These are phyloP conservation scores for Skeletonema potamos DNA, from an alignment of 108 stramenopile genomes.

Conservation along the genomic window DNA sequence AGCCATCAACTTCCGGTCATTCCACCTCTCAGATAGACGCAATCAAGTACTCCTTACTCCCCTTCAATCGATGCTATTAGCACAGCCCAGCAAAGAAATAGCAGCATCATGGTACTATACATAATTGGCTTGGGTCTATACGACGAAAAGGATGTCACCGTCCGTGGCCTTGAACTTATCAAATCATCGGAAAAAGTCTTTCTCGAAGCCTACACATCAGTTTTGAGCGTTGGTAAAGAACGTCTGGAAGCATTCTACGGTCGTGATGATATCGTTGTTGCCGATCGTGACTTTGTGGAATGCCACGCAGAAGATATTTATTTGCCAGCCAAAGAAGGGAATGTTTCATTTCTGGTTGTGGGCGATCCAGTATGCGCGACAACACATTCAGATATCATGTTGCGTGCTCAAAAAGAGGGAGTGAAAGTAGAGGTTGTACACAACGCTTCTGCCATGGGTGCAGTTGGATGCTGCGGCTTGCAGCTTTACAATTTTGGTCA, in stretches of 20 bases:
- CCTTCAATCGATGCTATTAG: too few species aligned
- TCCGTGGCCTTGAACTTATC: conserved; percentile 96
- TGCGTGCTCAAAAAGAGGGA: conserved; percentile 79
- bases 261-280: conserved; percentile 77
- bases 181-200: conserved; percentile 81
- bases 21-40: too few species aligned
- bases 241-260: conserved; percentile 91
- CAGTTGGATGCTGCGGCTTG: conserved; percentile 95
- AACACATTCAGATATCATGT: conserved; percentile 95
- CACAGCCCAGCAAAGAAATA: background rate
- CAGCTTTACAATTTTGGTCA: conserved; percentile 99
- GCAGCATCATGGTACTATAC: conserved; percentile 88
- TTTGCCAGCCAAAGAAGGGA: conserved; percentile 68
- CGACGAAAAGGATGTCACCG: conserved; percentile 98
- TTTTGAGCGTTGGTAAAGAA: conserved; percentile 87
- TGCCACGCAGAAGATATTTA: conserved; percentile 93
- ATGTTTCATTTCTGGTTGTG: conserved; percentile 96
- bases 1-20: too few species aligned
- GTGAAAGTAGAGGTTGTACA: conserved; percentile 93
- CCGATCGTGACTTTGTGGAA: conserved; percentile 95
- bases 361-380: conserved; percentile 99
- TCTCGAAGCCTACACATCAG: conserved; percentile 97
- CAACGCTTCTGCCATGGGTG: conserved; percentile 99
- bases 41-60: too few species aligned
- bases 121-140: conserved; percentile 97